Base-by-base conservation (phyloP, 306 rosid species). In the Pachyrhizus erosus region DNA sequence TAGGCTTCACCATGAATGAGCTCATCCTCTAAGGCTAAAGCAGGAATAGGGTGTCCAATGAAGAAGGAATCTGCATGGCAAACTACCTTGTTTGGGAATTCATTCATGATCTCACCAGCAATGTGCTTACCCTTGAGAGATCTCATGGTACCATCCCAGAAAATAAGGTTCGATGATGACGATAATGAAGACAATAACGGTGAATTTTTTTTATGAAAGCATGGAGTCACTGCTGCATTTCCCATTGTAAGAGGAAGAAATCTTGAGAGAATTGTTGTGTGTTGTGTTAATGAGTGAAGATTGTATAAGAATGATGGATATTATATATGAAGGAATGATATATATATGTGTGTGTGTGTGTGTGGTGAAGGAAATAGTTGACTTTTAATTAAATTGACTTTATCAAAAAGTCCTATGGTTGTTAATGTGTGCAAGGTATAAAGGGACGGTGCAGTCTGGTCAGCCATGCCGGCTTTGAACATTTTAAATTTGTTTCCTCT, bases 61-160 rank as follows among this genome's bases (percentile, higher is more conserved):
- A 92, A 94, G 84, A 94, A 92, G 17, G 96, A 88, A 70, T 92
- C 90, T 0, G 91, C 92, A 7, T 87, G 93, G 84, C 97, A 94
- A 17, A 94, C 86, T 82, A 94, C 89, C 31, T 79, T 87, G 31
- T 94, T 92, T 0, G 98, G 98, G 9, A 75, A 89, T 82, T 91
- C 94, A 10, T 85, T 82, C 96, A 91, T 83, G 76, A 94, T 87
- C 77, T 92, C 98, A 1, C 97, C 93, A 31, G 97, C 98, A 10
- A 84, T 17, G 73, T 85, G 88, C 5, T 58, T 86, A 0, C 91
- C 87, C 0, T 20, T 71, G 1, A 92, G 80, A 43, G 42, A 37
- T 81, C 87, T 86, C 3, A 90, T 88, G 9, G 70, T 61, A 14
- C 97, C 94, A 60, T 86, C 81, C 83, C 85, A 82, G 10, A 91